phyloP scores from a whole-genome alignment of 495 filamentous ascomycete species.

The Bacidia rubella region DNA sequence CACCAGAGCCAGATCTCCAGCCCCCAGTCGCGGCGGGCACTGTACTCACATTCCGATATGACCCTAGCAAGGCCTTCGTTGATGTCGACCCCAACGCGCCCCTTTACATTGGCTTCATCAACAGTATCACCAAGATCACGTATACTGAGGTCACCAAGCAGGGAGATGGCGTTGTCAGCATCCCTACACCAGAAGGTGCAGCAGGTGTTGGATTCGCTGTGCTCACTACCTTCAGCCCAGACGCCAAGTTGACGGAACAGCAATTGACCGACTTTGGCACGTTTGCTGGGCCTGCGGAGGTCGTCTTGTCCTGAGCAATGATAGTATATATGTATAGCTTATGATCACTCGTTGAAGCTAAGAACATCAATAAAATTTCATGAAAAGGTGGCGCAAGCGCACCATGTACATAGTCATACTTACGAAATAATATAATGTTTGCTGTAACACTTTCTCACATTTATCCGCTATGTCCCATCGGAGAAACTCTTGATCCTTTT shows the following conservation, averaged over 20 bases:
- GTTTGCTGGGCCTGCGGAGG: constrained; percentile 20
- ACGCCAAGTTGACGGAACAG: constrained; percentile 13
- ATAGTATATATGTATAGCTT: too few relatives aligned
- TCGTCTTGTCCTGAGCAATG: constrained; percentile 16
- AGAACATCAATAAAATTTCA: too few relatives aligned
- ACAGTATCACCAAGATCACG: constrained; percentile 16
- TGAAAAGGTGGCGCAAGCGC: too few relatives aligned
- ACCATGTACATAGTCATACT: too few relatives aligned
- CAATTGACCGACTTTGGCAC: constrained; percentile 18
- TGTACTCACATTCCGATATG: constrained; percentile 16
- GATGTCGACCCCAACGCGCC: constrained; percentile 14
- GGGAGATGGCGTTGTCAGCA: constrained; percentile 14
- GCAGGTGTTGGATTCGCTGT: constrained; percentile 21
- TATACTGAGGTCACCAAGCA: constrained; percentile 18
- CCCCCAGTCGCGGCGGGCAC: constrained; percentile 18
- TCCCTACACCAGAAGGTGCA: constrained; percentile 17
- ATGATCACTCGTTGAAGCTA: too few relatives aligned
- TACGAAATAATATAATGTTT: too few relatives aligned
- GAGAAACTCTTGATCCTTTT: too few relatives aligned
- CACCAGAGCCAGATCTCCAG: constrained; percentile 15
- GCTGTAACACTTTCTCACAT: too few relatives aligned
- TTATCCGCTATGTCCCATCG: too few relatives aligned
- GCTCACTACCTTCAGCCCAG: constrained; percentile 18
- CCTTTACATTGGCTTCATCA: constrained; percentile 21
- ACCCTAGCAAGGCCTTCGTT: constrained; percentile 19